phyloP scores from a whole-genome alignment of 2,329 filamentous ascomycete genomes.

The Coleophoma crateriformis region DNA sequence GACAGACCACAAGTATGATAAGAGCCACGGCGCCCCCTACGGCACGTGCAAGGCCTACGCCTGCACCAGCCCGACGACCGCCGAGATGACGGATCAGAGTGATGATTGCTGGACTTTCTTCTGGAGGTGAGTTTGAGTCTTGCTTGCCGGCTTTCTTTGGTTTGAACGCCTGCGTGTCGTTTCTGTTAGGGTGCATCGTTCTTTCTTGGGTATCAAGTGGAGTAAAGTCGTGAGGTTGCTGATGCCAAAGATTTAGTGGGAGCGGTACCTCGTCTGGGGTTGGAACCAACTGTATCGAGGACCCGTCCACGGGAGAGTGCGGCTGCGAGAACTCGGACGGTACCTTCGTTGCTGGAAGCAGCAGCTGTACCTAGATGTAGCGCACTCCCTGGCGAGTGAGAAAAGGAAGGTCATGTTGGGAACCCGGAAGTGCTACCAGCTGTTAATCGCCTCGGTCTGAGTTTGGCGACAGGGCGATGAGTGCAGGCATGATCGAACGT shows the following conservation, averaged over 20 bases:
- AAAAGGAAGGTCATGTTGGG: too few species aligned
- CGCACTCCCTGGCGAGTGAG: background rate
- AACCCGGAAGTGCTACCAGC: too few species aligned
- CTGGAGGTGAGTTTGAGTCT: constrained; percentile 22
- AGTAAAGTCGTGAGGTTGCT: background rate
- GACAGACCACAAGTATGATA: constrained; percentile 39
- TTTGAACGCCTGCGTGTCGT: too few species aligned
- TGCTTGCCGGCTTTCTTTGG: background rate
- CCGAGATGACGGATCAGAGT: constrained; percentile 21
- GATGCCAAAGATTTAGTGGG: constrained; percentile 14
- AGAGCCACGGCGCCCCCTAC: constrained; percentile 37
- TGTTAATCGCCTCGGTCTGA: too few species aligned
- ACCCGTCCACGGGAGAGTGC: constrained; percentile 26
- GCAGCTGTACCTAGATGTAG: background rate
- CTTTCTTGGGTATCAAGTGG: background rate
- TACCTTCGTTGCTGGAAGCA: background rate
- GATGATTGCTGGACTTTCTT: constrained; percentile 37
- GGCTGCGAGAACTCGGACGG: constrained; percentile 11
- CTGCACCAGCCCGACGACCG: constrained; percentile 27
- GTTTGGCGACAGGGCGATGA: too few species aligned
- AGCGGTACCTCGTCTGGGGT: constrained; percentile 24
- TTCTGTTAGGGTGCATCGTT: background rate
- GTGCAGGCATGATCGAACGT: too few species aligned
- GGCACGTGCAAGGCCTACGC: constrained; percentile 40
- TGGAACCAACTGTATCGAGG: constrained; percentile 32